These are phyloP conservation scores for Fraxinus angustifolia DNA, from an alignment of 305 asterid species.

Conservation along the genomic window DNA sequence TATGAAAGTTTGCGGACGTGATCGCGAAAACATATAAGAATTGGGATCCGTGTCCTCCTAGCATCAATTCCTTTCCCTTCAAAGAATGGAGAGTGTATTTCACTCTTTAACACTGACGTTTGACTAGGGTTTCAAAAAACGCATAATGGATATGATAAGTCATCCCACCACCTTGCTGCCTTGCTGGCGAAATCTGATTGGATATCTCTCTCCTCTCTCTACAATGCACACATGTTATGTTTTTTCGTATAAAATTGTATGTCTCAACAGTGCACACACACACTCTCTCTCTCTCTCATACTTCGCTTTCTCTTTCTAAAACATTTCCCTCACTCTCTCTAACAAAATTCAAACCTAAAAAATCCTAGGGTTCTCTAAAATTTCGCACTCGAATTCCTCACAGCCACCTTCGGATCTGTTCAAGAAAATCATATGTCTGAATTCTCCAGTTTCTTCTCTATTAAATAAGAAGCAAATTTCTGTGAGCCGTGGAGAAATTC, in stretches of 20 bases:
- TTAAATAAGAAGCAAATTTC: background rate
- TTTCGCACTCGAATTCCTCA: conserved; percentile 4
- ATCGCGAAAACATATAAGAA: background rate
- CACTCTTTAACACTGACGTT: background rate
- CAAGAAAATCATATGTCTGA: background rate
- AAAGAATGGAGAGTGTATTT: background rate
- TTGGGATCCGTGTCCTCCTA: background rate
- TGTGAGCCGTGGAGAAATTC: background rate
- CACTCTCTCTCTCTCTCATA: background rate
- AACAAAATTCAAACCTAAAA: background rate
- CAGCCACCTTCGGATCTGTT: background rate
- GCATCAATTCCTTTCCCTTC: background rate
- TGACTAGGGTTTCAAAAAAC: background rate
- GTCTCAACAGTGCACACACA: background rate
- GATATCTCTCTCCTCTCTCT: background rate
- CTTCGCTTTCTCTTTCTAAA: background rate
- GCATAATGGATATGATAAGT: background rate
- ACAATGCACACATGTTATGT: background rate
- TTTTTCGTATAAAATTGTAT: background rate
- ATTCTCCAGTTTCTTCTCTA: background rate
- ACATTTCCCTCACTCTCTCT: conserved; percentile 3
- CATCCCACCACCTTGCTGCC: background rate
- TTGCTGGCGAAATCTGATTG: background rate
- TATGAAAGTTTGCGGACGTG: background rate
- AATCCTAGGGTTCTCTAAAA: background rate